phyloP scores from a whole-genome alignment of 352 stramenopile species.

The Peronosclerospora sorghi region DNA sequence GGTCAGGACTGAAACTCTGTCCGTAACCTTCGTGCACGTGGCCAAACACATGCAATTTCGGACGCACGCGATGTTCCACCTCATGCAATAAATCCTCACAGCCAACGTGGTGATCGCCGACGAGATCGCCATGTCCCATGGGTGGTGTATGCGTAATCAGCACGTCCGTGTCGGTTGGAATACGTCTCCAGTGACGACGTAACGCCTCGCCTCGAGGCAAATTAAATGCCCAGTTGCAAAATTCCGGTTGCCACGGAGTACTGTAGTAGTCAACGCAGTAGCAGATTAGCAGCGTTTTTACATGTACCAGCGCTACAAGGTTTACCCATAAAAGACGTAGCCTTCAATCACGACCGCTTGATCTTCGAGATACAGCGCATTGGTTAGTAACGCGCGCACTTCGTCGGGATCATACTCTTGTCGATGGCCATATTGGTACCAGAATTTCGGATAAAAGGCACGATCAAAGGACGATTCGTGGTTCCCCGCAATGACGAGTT shows the following conservation, averaged over 20 bases:
- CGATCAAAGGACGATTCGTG: slow-evolving; percentile 76
- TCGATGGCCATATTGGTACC: slow-evolving; percentile 59
- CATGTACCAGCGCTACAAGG: not conserved
- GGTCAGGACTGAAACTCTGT: slow-evolving; percentile 42
- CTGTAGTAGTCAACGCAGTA: slow-evolving; percentile 9
- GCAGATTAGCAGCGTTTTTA: not conserved
- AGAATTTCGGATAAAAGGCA: slow-evolving; percentile 53
- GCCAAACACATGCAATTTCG: slow-evolving; percentile 81
- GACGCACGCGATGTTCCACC: slow-evolving; percentile 54
- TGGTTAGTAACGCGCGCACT: slow-evolving; percentile 62
- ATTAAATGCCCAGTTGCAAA: slow-evolving; percentile 80
- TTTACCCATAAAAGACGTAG: slow-evolving; percentile 63
- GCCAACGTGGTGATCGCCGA: slow-evolving; percentile 44
- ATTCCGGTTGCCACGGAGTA: slow-evolving; percentile 71
- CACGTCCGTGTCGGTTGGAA: slow-evolving; percentile 66
- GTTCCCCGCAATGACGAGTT: slow-evolving; percentile 73
- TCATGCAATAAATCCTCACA: slow-evolving; percentile 64
- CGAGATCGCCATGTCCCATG: slow-evolving; percentile 60
- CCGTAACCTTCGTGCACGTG: slow-evolving; percentile 87
- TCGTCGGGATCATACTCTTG: slow-evolving; percentile 54
- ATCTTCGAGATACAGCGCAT: slow-evolving; percentile 70
- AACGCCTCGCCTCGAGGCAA: slow-evolving; percentile 36
- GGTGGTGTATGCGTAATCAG: slow-evolving; percentile 84
- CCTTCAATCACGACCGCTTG: slow-evolving; percentile 59
- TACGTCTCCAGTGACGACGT: slow-evolving; percentile 32